Conservation (phyloP, 2,329 filamentous ascomycete genomes). For the Pseudogymnoascus sp. region DNA sequence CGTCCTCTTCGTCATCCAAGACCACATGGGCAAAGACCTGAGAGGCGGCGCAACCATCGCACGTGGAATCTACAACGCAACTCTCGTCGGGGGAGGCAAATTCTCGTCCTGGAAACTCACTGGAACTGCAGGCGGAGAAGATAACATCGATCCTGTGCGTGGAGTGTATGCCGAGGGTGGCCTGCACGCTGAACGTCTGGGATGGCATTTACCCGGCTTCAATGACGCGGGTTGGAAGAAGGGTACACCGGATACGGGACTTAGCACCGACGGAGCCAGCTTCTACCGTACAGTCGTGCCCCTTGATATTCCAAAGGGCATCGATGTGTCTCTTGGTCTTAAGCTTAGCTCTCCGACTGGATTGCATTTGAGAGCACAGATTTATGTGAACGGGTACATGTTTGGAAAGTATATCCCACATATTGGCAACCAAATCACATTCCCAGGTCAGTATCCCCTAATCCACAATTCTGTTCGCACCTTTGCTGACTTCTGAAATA, state of each 20-base stretch:
- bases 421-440: constrained; percentile 54
- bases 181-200: constrained; percentile 50
- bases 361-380: constrained; percentile 43
- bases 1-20: constrained; percentile 49
- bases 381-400: constrained; percentile 62
- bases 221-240: constrained; percentile 40
- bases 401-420: constrained; percentile 54
- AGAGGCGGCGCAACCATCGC: constrained; percentile 41
- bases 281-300: constrained; percentile 50
- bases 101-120: constrained; percentile 53
- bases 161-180: constrained; percentile 53
- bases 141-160: constrained; percentile 47
- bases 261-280: constrained; percentile 45
- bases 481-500: not conserved
- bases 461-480: not conserved
- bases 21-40: constrained; percentile 55
- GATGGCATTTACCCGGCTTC: constrained; percentile 53
- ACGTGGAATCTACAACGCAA: constrained; percentile 47
- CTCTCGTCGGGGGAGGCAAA: constrained; percentile 36
- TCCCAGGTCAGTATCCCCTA: constrained; percentile 34
- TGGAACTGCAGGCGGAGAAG: constrained; percentile 48
- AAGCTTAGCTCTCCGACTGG: constrained; percentile 40
- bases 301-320: constrained; percentile 42
- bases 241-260: constrained; percentile 28
- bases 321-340: constrained; percentile 53